Percentiles rank a stretch among this genome's conserved stretches.
These are phyloP conservation scores for Pyrus betulifolia DNA, from an alignment of 306 rosid species.

Conservation along the genomic window DNA sequence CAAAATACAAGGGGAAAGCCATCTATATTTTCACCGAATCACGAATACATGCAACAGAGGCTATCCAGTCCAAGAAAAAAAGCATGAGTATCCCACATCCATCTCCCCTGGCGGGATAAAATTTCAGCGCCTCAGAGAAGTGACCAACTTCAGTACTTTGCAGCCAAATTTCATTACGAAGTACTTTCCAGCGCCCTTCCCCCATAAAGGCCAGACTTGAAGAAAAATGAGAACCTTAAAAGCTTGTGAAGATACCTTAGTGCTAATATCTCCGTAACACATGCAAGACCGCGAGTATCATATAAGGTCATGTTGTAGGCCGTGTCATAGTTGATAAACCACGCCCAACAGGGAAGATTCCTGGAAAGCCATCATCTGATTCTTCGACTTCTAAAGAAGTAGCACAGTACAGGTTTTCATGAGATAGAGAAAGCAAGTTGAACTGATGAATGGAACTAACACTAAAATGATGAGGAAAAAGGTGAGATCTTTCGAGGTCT, in stretches of 20 bases:
- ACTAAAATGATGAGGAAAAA: neutral
- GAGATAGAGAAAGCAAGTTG: neutral
- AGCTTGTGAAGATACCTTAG: constrained; percentile 1
- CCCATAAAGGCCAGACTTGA: neutral
- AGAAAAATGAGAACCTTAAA: neutral
- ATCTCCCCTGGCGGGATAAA: neutral
- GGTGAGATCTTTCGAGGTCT: neutral
- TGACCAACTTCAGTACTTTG: too few relatives aligned
- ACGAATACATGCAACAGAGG: neutral
- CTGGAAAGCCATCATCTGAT: constrained; percentile 56
- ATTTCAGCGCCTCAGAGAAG: neutral
- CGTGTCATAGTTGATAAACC: constrained; percentile 96
- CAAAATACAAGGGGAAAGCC: neutral
- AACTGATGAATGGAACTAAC: neutral
- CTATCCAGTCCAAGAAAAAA: neutral
- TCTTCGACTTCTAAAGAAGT: constrained; percentile 62
- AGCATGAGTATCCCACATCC: neutral
- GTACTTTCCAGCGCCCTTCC: neutral
- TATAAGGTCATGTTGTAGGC: constrained; percentile 64
- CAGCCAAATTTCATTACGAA: too few relatives aligned
- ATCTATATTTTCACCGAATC: neutral
- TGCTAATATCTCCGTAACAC: neutral
- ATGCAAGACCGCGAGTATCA: neutral
- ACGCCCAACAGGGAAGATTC: constrained; percentile 72
- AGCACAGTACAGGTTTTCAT: constrained; percentile 20